Evolutionary conservation across 2,329 filamentous ascomycete genomes (phyloP), one percentile per base, ranked within the genome.

Genomic region (Phialocephala sp.): DNA sequence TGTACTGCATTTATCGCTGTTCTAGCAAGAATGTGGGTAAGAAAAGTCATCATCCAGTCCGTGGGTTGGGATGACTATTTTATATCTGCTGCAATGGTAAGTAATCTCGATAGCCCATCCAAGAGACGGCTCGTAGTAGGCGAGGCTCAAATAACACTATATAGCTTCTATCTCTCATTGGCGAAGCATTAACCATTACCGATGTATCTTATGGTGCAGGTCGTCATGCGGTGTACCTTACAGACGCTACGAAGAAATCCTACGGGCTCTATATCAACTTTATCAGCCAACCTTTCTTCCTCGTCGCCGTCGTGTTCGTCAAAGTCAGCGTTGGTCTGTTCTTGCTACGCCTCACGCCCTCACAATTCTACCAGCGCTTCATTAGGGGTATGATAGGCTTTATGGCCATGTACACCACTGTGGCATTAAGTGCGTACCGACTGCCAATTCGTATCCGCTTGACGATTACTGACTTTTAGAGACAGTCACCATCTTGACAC

Each of bases 61-160:
- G 75, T 82, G 56, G 81, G 82, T 1, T 57, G 73, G 8, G 83
- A 85, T 72, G 82, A 85, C 70, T 80, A 76, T 62, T 66, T 79
- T 6, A 84, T 84, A 73, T 60, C 80, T 1, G 61, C 74, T 8
- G 78, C 81, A 6, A 75, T 78, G 74, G 76, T 83, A 68, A 68
- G 76, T 37, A 20, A 76, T 15, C 41, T 54, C 14, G n/a, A 18
- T n/a, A 4, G 6, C 36, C 45, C 27, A 27, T 20, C 24, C 20
- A 59, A 47, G 11, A 22, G 24, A 43, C 15, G 24, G 57, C 15
- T 59, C 6, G 37, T 37, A 18, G 36, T 14, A 43, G 24, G 18
- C 12, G 43, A 45, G 8, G 35, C 45, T 60, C 36, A 24, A 60
- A 63, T 32, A 62, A 37, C 43, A 6, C 11, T 27, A 32, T 32